Evolutionary conservation across 2,329 filamentous ascomycete genomes (phyloP).

Genomic region (Paracoccidioides brasiliensis): DNA sequence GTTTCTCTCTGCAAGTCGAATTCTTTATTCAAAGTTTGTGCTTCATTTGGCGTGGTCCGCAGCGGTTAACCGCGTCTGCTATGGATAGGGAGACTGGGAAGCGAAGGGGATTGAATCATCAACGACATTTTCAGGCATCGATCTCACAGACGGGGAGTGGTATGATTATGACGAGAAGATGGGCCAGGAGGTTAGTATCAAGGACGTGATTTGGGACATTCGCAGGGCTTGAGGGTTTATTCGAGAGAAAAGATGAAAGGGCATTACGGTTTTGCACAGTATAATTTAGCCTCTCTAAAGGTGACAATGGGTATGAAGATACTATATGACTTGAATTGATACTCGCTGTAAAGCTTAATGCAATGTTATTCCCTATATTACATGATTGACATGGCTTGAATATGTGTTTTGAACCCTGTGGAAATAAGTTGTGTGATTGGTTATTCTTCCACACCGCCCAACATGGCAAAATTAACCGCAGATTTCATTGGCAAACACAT

Average conservation of each 20-base stretch:
- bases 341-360: not conserved
- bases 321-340: not conserved
- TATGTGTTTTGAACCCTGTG: not conserved
- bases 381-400: not conserved
- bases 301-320: not conserved
- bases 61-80: not conserved
- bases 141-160: slow-evolving; percentile 85
- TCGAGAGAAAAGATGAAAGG: not conserved
- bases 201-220: slow-evolving; percentile 78
- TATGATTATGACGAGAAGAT: slow-evolving; percentile 96
- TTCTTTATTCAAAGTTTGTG: not conserved
- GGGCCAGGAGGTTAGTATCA: slow-evolving; percentile 81
- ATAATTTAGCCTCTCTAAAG: not conserved
- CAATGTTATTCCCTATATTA: not conserved
- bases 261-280: not conserved
- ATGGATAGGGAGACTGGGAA: slow-evolving; percentile 67
- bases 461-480: not conserved
- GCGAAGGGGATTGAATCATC: slow-evolving; percentile 67
- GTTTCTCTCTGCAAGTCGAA: not conserved
- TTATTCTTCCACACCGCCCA: not conserved
- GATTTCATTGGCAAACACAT: not conserved
- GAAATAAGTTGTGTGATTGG: not conserved
- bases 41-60: no score
- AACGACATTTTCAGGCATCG: slow-evolving; percentile 70
- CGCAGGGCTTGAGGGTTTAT: slow-evolving; percentile 44